Base-by-base conservation (phyloP, 1,284 basidiomycete genomes). In the Ceratobasidium sp. region DNA sequence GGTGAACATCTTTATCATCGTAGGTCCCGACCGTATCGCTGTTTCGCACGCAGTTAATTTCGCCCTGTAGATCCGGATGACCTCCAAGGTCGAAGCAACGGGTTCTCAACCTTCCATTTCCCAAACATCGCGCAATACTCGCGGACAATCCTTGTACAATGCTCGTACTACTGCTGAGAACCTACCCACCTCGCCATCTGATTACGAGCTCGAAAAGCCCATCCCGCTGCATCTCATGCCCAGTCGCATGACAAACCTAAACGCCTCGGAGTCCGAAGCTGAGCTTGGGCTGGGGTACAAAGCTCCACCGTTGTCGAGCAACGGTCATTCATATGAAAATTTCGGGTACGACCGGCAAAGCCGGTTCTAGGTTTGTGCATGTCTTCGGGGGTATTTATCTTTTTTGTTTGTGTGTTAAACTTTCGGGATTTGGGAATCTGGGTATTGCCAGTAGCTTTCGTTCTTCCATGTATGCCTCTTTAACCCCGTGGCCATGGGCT, bases 1-100 rank as follows among this genome's bases (percentile, higher is more conserved):
- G 3, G 42, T 45, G 15, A 60, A 60, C 42, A 60, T 32, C 27
- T 32, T 60, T 31, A 60, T 60, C 42, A 20, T 60, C 40, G 56
- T 60, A 17, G 29, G 56, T 29, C 13, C 25, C 3, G 22, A 42
- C 31, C 17, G 12, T 13, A 13, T 29, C 29, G 17, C 10, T 20
- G 7, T 32, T 34, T 6, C 31, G 12, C 25, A 6, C 31, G 12
- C 52, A 35, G 3, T 22, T n/a, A 54, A 35, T 34, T 34, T 34
- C 29, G 17, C 15, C 31, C 20, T 3, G 20, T 17, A 60, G 56
- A 47, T 60, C 31, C 56, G 56, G 29, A 45, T 60, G 56, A 45
- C 52, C 17, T 31, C 52, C 15, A n/a, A 32, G 29, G 52, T 32
- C 13, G 52, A 54, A 17, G 15, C 27, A 8, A 31, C 27, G 15